These are phyloP conservation scores for Termitomyces bulborhizus DNA, from an alignment of 768 basidiomycete species.

Conservation along the genomic window DNA sequence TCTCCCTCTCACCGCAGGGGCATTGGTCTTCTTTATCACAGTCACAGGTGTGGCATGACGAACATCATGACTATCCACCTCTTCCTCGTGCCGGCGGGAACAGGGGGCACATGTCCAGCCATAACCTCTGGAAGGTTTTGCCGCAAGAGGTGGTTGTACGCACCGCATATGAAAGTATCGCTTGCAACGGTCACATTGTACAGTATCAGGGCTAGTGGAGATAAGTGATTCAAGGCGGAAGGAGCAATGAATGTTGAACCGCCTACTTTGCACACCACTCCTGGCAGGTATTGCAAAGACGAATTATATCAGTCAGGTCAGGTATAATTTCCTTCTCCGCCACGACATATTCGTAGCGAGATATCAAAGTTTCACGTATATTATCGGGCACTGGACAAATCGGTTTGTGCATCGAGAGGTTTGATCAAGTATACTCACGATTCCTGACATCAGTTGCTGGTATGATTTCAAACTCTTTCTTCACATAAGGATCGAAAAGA, in stretches of 20 bases:
- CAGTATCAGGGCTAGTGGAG: conserved; percentile 64
- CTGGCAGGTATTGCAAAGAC: conserved; percentile 80
- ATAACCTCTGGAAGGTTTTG: conserved; percentile 93
- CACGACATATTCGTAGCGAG: conserved; percentile 91
- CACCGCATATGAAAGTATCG: conserved; percentile 93
- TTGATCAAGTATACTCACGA: conserved; percentile 44
- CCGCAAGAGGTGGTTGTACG: conserved; percentile 82
- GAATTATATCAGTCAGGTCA: conserved; percentile 81
- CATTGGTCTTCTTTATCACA: conserved; percentile 52
- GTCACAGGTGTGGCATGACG: conserved; percentile 46
- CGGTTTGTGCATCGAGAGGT: conserved; percentile 16
- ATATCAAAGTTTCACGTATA: conserved; percentile 69
- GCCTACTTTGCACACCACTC: conserved; percentile 87
- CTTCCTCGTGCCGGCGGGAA: conserved; percentile 79
- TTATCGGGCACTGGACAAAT: conserved; percentile 63
- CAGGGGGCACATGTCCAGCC: conserved; percentile 98
- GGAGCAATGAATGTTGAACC: conserved; percentile 14
- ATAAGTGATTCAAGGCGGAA: conserved; percentile 5
- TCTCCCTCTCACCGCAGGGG: conserved; percentile 64
- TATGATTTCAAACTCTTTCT: conserved; percentile 96
- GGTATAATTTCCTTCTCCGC: conserved; percentile 91
- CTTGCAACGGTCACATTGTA: conserved; percentile 90
- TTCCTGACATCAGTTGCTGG: conserved; percentile 83
- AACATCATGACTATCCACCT: conserved; percentile 71
- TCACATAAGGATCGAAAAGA: conserved; percentile 96